Percentiles rank a stretch among this genome's conserved stretches.
These are phyloP conservation scores for Fusarium protoensiforme DNA, from an alignment of 2,329 filamentous ascomycete genomes.

Conservation along the genomic window DNA sequence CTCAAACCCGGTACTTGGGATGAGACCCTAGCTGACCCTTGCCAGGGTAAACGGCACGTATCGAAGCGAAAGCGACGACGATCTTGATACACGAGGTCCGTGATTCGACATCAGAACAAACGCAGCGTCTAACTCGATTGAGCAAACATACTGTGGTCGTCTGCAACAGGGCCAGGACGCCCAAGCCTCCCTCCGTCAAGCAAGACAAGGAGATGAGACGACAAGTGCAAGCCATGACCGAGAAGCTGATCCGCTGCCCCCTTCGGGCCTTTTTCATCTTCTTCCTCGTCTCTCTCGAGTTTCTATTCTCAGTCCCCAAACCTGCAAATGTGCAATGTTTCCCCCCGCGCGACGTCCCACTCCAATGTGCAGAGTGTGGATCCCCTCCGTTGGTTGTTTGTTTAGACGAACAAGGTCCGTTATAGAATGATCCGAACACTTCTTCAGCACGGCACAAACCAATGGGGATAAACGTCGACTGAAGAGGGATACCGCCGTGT, in stretches of 20 bases:
- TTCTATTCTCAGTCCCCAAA: neutral
- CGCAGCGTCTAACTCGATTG: constrained; percentile 17
- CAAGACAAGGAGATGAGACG: neutral
- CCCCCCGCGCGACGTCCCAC: neutral
- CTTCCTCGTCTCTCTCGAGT: constrained; percentile 1
- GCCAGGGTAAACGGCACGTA: constrained; percentile 5
- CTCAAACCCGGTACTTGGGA: constrained; percentile 23
- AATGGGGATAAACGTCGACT: constrained; percentile 3
- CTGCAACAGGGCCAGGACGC: neutral
- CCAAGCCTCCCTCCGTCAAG: neutral
- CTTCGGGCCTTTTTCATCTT: neutral
- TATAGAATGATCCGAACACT: constrained; percentile 1
- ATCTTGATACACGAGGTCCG: constrained; percentile 6
- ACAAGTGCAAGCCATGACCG: neutral
- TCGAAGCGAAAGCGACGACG: constrained; percentile 4
- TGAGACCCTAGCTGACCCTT: neutral
- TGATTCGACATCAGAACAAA: constrained; percentile 31
- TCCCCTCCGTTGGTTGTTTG: neutral
- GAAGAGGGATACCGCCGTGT: constrained; percentile 4
- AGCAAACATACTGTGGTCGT: constrained; percentile 15
- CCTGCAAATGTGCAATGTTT: neutral
- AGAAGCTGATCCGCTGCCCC: neutral
- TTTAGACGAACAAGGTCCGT: constrained; percentile 5
- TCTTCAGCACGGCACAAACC: constrained; percentile 6
- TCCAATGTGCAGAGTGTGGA: constrained; percentile 6